Percentiles rank a stretch among this genome's conserved stretches.
phyloP scores from a whole-genome alignment of 805 yeast species.

The Candida sphagnicola region DNA sequence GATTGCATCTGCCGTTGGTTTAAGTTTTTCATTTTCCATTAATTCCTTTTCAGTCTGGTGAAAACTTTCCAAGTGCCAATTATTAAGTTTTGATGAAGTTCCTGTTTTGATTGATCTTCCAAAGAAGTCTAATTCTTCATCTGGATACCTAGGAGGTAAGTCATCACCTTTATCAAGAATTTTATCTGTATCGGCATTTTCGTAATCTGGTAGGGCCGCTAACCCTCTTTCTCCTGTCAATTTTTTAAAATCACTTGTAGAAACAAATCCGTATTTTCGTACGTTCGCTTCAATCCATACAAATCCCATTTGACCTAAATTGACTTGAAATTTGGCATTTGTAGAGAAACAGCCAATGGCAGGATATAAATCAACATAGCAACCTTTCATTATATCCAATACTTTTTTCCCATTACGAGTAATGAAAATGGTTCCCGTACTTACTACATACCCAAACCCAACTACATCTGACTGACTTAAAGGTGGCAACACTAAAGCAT shows the following conservation, averaged over 20 bases:
- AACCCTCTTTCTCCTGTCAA: constrained; percentile 36
- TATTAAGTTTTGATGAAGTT: constrained; percentile 20
- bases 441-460: constrained; percentile 50
- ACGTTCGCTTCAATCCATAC: constrained; percentile 52
- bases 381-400: constrained; percentile 46
- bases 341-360: constrained; percentile 49
- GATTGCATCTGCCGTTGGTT: constrained; percentile 4
- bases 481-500: constrained; percentile 48
- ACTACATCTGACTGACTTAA: constrained; percentile 50
- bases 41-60: constrained; percentile 4
- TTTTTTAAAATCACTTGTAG: constrained; percentile 38
- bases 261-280: constrained; percentile 53
- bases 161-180: constrained; percentile 69
- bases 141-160: constrained; percentile 68
- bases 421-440: constrained; percentile 47
- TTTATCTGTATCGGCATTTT: constrained; percentile 38
- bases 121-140: constrained; percentile 58
- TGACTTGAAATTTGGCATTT: constrained; percentile 39
- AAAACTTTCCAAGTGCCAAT: constrained; percentile 7
- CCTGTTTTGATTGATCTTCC: constrained; percentile 38
- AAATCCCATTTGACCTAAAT: constrained; percentile 41
- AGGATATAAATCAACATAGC: constrained; percentile 49
- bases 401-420: constrained; percentile 55
- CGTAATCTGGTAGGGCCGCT: constrained; percentile 36
- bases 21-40: constrained; percentile 6